phyloP scores from a whole-genome alignment of 140 eudicot species.

The Stevia rebaudiana region DNA sequence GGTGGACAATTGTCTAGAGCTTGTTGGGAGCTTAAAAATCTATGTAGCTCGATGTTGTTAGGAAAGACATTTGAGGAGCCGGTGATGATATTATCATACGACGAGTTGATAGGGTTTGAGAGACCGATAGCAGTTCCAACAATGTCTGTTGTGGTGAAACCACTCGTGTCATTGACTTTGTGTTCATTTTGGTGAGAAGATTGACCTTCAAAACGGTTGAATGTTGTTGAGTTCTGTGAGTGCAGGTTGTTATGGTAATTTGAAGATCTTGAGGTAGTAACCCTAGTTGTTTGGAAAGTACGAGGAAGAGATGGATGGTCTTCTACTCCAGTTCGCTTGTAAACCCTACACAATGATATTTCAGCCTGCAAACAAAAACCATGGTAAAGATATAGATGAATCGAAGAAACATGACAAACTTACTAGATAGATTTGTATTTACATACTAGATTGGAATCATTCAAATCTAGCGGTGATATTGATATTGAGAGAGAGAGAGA shows the following conservation, averaged over 20 bases:
- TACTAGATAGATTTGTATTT: too few species aligned
- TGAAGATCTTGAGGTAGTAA: slow-evolving; percentile 32
- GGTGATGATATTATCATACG: slow-evolving; percentile 22
- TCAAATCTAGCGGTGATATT: slow-evolving; percentile 23
- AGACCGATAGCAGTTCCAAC: slow-evolving; percentile 41
- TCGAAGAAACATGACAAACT: not conserved
- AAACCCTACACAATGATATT: slow-evolving; percentile 85
- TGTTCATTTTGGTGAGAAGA: slow-evolving; percentile 28
- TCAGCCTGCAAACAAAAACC: slow-evolving; percentile 53
- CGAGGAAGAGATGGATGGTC: slow-evolving; percentile 88
- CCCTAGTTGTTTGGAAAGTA: slow-evolving; percentile 34
- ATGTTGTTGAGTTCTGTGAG: not conserved
- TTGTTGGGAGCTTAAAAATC: slow-evolving; percentile 53
- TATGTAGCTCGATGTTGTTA: slow-evolving; percentile 49
- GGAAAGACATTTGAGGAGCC: slow-evolving; percentile 23
- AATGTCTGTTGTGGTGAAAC: slow-evolving; percentile 30
- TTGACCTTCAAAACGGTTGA: slow-evolving; percentile 17
- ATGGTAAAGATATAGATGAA: not conserved
- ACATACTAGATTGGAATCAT: too few species aligned
- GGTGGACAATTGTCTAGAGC: slow-evolving; percentile 32
- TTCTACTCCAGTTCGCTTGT: slow-evolving; percentile 84
- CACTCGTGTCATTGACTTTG: slow-evolving; percentile 37
- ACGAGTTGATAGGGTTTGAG: slow-evolving; percentile 27
- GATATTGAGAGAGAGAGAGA: too few species aligned
- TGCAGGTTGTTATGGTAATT: not conserved